Conservation (phyloP, 352 stramenopile species). For the Phytophthora macrochlamydospora region DNA sequence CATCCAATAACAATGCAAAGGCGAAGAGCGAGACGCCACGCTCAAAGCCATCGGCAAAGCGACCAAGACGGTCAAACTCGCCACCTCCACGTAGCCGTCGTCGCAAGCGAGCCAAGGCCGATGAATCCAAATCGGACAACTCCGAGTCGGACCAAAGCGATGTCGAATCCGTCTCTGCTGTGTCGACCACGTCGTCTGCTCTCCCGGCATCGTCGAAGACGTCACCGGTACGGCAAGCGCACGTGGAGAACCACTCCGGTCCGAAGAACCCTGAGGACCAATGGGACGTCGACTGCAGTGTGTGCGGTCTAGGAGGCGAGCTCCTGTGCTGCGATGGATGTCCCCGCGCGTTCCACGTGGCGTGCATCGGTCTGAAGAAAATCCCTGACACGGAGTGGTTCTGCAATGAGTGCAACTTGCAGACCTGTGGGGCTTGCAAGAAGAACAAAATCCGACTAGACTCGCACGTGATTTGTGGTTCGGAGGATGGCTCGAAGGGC, state of each 20-base stretch:
- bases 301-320: slow-evolving; percentile 86
- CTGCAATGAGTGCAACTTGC: slow-evolving; percentile 85
- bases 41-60: slow-evolving; percentile 20
- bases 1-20: slow-evolving; percentile 23
- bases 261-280: slow-evolving; percentile 64
- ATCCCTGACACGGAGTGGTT: slow-evolving; percentile 89
- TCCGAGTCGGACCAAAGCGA: slow-evolving; percentile 31
- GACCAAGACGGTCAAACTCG: slow-evolving; percentile 26
- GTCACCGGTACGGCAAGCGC: slow-evolving; percentile 24
- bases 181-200: slow-evolving; percentile 27
- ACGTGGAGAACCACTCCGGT: slow-evolving; percentile 29
- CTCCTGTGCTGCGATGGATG: slow-evolving; percentile 93
- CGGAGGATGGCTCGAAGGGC: slow-evolving; percentile 84
- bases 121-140: slow-evolving; percentile 22
- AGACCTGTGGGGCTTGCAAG: slow-evolving; percentile 82
- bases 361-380: slow-evolving; percentile 75
- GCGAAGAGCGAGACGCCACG: slow-evolving; percentile 6
- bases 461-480: slow-evolving; percentile 90
- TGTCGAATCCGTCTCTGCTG: slow-evolving; percentile 24
- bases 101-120: slow-evolving; percentile 31
- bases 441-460: slow-evolving; percentile 90
- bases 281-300: slow-evolving; percentile 90
- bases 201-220: slow-evolving; percentile 21
- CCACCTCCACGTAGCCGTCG: slow-evolving; percentile 19
- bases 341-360: slow-evolving; percentile 90